A percentile compares a stretch with the other conserved stretches of the same genome.
These are phyloP conservation scores for Hypoxylon intermedium DNA, from an alignment of 495 filamentous ascomycete species.

Conservation along the genomic window DNA sequence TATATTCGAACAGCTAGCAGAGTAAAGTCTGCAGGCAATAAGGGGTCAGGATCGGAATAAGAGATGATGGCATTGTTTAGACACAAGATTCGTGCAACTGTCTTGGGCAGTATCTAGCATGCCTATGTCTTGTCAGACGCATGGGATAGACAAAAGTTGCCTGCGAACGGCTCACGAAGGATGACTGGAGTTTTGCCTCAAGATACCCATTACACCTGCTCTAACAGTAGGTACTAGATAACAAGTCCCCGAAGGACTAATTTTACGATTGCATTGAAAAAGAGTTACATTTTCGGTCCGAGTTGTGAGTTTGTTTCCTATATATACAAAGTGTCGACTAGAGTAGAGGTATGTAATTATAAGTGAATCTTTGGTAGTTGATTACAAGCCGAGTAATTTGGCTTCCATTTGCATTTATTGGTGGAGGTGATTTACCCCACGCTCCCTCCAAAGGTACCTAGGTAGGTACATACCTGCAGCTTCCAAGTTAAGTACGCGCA, in stretches of 20 bases:
- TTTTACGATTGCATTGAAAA: conserved; percentile 30
- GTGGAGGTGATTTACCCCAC: conserved; percentile 22
- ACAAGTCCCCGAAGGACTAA: conserved; percentile 17
- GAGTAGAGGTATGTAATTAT: too few relatives aligned
- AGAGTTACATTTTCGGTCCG: neutral
- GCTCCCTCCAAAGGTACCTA: conserved; percentile 20
- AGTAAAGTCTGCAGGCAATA: conserved; percentile 32
- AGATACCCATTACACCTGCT: conserved; percentile 37
- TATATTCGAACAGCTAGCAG: conserved; percentile 70
- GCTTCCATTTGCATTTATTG: conserved; percentile 1
- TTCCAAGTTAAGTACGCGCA: conserved; percentile 1
- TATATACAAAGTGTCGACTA: too few relatives aligned
- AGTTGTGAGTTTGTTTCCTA: neutral
- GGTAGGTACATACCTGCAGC: conserved; percentile 10
- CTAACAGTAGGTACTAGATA: conserved; percentile 20
- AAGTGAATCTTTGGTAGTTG: too few relatives aligned
- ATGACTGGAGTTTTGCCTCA: conserved; percentile 31
- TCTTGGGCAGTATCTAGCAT: conserved; percentile 14
- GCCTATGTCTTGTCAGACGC: conserved; percentile 9
- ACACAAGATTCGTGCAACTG: conserved; percentile 2
- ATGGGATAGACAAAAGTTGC: conserved; percentile 21
- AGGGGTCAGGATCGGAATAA: conserved; percentile 1
- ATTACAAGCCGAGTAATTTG: too few relatives aligned
- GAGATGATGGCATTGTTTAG: neutral
- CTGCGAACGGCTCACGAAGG: conserved; percentile 12